Evolutionary conservation across 371 early-diverging fungal genomes (phyloP).

Genomic region (Ecytonucleospora hepatopenaei): DNA sequence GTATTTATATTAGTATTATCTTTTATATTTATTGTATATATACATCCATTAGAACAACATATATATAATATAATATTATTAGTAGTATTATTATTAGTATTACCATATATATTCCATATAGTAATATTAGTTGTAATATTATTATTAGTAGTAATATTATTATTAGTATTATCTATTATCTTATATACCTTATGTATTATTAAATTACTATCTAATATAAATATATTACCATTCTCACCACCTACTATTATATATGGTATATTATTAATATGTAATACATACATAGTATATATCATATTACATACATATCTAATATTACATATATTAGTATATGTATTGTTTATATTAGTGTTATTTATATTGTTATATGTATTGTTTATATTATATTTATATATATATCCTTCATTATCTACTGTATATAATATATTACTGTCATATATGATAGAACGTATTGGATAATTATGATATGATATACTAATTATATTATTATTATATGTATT

Average conservation of each 20-base stretch:
- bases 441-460: conserved; percentile 42
- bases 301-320: too few relatives aligned
- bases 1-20: too few relatives aligned
- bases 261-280: conserved; percentile 41
- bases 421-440: conserved; percentile 28
- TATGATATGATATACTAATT: conserved; percentile 16
- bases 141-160: not conserved
- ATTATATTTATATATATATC: conserved; percentile 35
- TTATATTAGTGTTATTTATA: too few relatives aligned
- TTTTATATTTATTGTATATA: too few relatives aligned
- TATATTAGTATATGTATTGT: too few relatives aligned
- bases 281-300: conserved; percentile 20
- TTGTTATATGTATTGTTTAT: conserved; percentile 30
- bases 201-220: conserved; percentile 28
- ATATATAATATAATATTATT: too few relatives aligned
- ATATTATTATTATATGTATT: too few relatives aligned
- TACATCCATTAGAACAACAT: too few relatives aligned
- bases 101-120: not conserved
- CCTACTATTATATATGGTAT: conserved; percentile 20
- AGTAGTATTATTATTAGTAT: conserved; percentile 8
- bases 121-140: too few relatives aligned
- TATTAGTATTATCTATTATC: not conserved
- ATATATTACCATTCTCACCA: conserved; percentile 51
- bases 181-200: conserved; percentile 15
- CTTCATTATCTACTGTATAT: conserved; percentile 50